A percentile compares a stretch with the other conserved stretches of the same genome.
Conservation (phyloP, 208 protist species). For the Leishmania arabica region DNA sequence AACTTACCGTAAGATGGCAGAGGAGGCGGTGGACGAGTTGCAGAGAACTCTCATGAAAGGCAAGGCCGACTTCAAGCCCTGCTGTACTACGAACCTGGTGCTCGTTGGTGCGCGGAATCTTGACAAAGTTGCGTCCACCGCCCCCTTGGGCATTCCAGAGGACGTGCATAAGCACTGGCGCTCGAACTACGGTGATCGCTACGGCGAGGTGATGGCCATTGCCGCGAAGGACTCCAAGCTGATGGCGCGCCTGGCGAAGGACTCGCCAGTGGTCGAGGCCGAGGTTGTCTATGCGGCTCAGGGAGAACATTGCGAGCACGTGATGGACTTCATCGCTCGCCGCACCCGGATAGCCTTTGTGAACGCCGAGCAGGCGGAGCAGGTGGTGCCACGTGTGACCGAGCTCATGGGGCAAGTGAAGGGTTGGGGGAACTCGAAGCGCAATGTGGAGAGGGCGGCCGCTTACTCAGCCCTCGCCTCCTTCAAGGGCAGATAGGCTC, state of each 20-base stretch:
- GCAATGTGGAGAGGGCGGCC: conserved; percentile 53
- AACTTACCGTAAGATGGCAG: conserved; percentile 95
- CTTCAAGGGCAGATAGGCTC: conserved; percentile 34
- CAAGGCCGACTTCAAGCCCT: conserved; percentile 41
- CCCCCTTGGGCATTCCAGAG: conserved; percentile 36
- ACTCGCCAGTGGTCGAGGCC: conserved; percentile 82
- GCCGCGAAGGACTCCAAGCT: conserved; percentile 40
- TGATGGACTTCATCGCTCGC: conserved; percentile 91
- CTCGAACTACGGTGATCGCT: conserved; percentile 68
- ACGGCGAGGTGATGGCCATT: conserved; percentile 43
- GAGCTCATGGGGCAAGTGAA: conserved; percentile 87
- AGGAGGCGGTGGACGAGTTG: conserved; percentile 87
- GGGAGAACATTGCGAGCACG: conserved; percentile 90
- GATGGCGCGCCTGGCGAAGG: conserved; percentile 44
- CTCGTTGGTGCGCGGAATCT: conserved; percentile 82
- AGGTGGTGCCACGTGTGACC: conserved; percentile 77
- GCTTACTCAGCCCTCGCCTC: conserved; percentile 53
- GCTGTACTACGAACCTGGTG: conserved; percentile 74
- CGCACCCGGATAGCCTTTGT: conserved; percentile 93
- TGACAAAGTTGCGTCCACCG: conserved; percentile 28
- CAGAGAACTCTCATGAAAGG: conserved; percentile 49
- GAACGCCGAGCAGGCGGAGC: conserved; percentile 65
- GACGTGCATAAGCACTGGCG: conserved; percentile 80
- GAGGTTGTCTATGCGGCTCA: conserved; percentile 84
- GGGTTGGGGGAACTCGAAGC: conserved; percentile 59